Evolutionary conservation across 176 grass and related monocot species (phyloP), one percentile per base, ranked within the genome.

Genomic region (Neostapfia colusana): DNA sequence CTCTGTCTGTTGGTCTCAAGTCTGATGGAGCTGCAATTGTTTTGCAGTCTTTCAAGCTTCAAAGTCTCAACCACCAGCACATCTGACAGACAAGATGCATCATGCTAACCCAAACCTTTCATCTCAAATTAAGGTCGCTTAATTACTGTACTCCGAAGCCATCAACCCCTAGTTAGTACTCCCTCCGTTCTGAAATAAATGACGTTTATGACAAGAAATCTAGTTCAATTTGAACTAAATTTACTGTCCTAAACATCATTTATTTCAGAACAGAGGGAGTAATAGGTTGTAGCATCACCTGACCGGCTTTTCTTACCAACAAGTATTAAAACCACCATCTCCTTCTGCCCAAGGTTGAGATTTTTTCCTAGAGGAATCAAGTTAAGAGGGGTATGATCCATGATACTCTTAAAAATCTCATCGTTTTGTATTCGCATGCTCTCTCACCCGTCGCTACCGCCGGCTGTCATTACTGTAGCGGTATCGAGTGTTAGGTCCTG

Each of bases 21-120:
- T 18, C 53, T 70, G 72, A 75, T n/a, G 76, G 65, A 77, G 27
- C 79, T 77, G 73, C 79, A 72, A 20, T 38, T 6, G 17, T 36
- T 26, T 48, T 12, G 12, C 4, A 49, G 28, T 56, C 21, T 71
- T 76, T 55, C 55, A 53, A 74, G 64, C 21, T 24, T 45, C 53
- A 75, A 75, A 27, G 45, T 70, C 72, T 23, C 64, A 86, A 48
- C 72, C 15, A 64, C 78, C 15, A 44, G 48, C 77, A 7, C 44
- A 10, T 36, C 40, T 40, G 34, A 69, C 24, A 26, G 54, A 20
- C 4, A 70, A 26, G 42, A 26, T 70, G 6, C 17, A 13, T 27
- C 16, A 4, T 42, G 18, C 7, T 44, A 37, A 18, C 35, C 35
- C 16, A 64, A 57, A 66, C 14, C 40, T 13, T 50, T 75, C 58